phyloP scores from a whole-genome alignment of 2,329 filamentous ascomycete species.

The Arthroderma uncinatum region DNA sequence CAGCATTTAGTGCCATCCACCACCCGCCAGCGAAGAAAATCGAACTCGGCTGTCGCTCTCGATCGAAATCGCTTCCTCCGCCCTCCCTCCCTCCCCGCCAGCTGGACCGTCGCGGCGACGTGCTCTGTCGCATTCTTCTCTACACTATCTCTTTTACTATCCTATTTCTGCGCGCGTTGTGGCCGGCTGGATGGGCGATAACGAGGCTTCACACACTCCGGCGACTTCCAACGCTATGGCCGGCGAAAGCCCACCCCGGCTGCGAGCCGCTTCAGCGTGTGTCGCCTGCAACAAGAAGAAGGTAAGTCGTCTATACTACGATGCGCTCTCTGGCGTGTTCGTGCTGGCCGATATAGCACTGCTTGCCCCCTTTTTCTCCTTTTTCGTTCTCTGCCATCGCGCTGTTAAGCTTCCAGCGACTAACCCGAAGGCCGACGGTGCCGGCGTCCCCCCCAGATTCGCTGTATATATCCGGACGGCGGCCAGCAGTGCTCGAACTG shows the following conservation, averaged over 20 bases:
- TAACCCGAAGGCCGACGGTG: neutral
- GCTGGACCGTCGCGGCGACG: neutral
- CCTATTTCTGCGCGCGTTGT: neutral
- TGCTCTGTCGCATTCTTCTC: neutral
- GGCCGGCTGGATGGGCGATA: slow-evolving; percentile 12
- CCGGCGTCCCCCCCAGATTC: slow-evolving; percentile 16
- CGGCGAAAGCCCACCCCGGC: slow-evolving; percentile 18
- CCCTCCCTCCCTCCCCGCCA: neutral
- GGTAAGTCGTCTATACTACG: slow-evolving; percentile 6
- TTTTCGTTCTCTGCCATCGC: neutral
- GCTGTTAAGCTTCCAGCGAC: neutral
- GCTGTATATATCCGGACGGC: slow-evolving; percentile 20
- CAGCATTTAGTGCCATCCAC: neutral
- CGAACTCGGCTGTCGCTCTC: neutral
- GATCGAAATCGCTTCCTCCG: neutral
- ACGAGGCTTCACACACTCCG: slow-evolving; percentile 10
- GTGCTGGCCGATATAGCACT: neutral
- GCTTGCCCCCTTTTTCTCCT: neutral
- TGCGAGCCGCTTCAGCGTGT: slow-evolving; percentile 23
- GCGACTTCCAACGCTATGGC: slow-evolving; percentile 5
- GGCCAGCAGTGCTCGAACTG: slow-evolving; percentile 20
- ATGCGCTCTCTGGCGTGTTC: neutral
- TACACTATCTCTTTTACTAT: neutral
- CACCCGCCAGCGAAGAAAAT: neutral
- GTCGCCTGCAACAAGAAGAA: slow-evolving; percentile 26